Percentiles rank a stretch among this genome's conserved stretches.
These are phyloP conservation scores for Dictyostelium citrinum DNA, from an alignment of 78 protist genomes.

Conservation along the genomic window DNA sequence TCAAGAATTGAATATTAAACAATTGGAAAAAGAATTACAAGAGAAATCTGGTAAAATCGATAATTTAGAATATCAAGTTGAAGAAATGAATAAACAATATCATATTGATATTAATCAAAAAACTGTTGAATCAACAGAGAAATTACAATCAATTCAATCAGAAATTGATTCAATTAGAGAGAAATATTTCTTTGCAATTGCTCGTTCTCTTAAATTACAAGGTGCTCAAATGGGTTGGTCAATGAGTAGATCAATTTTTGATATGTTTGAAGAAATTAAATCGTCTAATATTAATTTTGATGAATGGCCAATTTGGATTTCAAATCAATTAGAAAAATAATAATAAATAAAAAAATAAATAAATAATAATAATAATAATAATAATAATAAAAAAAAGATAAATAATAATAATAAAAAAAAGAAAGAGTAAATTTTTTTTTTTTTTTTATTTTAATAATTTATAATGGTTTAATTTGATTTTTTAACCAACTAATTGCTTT, in stretches of 20 bases:
- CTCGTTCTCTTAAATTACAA: constrained; percentile 42
- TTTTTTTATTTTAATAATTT: not conserved
- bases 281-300: not conserved
- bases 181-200: constrained; percentile 46
- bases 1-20: not conserved
- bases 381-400: not conserved
- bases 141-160: not conserved
- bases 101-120: not conserved
- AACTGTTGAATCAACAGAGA: not conserved
- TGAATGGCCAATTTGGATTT: constrained; percentile 65
- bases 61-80: not conserved
- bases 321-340: constrained; percentile 27
- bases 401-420: not conserved
- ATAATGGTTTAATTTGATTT: constrained; percentile 27
- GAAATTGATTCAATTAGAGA: not conserved
- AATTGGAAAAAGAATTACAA: not conserved
- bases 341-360: not conserved
- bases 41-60: not conserved
- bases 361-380: not conserved
- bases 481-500: constrained; percentile 13
- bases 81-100: constrained; percentile 1
- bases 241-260: constrained; percentile 2
- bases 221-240: not conserved
- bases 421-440: no score
- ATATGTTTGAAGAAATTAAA: constrained; percentile 28